A percentile compares a stretch with the other conserved stretches of the same genome.
These are phyloP conservation scores for Plectosphaerella cucumerina DNA, from an alignment of 2,329 filamentous ascomycete genomes.

Conservation along the genomic window DNA sequence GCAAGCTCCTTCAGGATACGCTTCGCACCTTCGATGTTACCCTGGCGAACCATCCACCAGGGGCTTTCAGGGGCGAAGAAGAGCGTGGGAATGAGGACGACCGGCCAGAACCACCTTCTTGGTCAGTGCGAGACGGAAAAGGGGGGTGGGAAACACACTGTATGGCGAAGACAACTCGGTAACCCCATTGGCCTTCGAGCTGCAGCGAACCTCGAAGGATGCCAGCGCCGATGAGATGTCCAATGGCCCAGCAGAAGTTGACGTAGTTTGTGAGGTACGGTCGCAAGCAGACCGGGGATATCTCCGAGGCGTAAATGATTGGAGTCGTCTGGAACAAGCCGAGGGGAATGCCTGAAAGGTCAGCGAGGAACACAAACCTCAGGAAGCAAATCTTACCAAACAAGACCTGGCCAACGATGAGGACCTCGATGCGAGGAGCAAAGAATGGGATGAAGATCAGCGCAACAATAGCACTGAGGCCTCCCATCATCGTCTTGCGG, in stretches of 20 bases:
- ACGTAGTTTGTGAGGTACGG: slow-evolving; percentile 40
- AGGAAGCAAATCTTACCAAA: slow-evolving; percentile 21
- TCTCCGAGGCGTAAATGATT: slow-evolving; percentile 44
- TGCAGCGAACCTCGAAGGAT: slow-evolving; percentile 35
- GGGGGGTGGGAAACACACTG: slow-evolving; percentile 21
- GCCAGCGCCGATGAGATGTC: slow-evolving; percentile 40
- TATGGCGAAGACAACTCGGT: slow-evolving; percentile 42
- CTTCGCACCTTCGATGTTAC: slow-evolving; percentile 24
- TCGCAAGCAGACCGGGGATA: slow-evolving; percentile 38
- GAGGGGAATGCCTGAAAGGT: slow-evolving; percentile 37
- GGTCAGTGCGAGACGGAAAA: background rate
- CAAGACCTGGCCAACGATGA: slow-evolving; percentile 40
- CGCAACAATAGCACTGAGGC: background rate
- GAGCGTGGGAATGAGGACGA: slow-evolving; percentile 26
- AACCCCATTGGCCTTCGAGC: slow-evolving; percentile 35
- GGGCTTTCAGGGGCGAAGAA: slow-evolving; percentile 35
- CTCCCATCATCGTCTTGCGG: background rate
- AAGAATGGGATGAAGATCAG: background rate
- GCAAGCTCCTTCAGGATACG: slow-evolving; percentile 23
- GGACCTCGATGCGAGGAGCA: slow-evolving; percentile 6
- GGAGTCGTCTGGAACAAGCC: slow-evolving; percentile 42
- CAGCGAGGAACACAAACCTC: background rate
- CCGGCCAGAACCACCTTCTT: slow-evolving; percentile 38
- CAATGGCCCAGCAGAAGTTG: slow-evolving; percentile 47
- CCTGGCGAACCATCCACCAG: slow-evolving; percentile 35